phyloP scores from a whole-genome alignment of 129 eudicot genomes.

The Centella asiatica region DNA sequence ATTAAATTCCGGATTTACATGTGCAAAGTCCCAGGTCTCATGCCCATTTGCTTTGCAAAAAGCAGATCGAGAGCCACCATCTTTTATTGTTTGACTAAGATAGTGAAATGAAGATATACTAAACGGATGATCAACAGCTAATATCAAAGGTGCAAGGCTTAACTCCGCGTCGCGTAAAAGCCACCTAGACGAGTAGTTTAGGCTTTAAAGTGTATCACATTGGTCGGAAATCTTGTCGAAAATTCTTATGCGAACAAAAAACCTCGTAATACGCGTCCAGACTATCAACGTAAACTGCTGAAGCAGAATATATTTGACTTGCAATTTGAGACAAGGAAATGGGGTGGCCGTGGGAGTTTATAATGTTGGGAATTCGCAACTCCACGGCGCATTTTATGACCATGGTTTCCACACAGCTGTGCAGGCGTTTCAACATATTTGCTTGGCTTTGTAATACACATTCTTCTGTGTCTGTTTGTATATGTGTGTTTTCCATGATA shows the following conservation, averaged over 20 bases:
- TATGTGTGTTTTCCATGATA: too few species aligned
- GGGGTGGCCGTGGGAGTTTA: slow-evolving; percentile 23
- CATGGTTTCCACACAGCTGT: slow-evolving; percentile 23
- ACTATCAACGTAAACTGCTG: slow-evolving; percentile 7
- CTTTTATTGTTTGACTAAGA: slow-evolving; percentile 19
- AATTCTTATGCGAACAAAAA: slow-evolving; percentile 17
- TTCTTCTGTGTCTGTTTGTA: neutral
- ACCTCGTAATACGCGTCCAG: slow-evolving; percentile 26
- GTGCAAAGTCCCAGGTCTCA: neutral
- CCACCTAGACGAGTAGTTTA: slow-evolving; percentile 18
- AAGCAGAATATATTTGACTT: slow-evolving; percentile 5
- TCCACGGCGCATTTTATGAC: slow-evolving; percentile 37
- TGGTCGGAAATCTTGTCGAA: slow-evolving; percentile 9
- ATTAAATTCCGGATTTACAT: neutral
- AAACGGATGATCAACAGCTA: slow-evolving; percentile 11
- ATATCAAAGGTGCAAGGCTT: slow-evolving; percentile 19
- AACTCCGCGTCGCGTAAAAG: neutral
- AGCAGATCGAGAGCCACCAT: too few species aligned
- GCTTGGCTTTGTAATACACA: slow-evolving; percentile 18
- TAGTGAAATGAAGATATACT: slow-evolving; percentile 1
- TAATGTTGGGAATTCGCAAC: slow-evolving; percentile 34
- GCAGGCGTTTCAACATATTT: slow-evolving; percentile 14
- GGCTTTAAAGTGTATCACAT: slow-evolving; percentile 11
- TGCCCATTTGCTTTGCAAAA: too few species aligned
- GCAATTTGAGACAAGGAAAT: slow-evolving; percentile 27